Base-by-base conservation (phyloP, 371 early-diverging fungal genomes). In the Apophysomyces trapeziformis region DNA sequence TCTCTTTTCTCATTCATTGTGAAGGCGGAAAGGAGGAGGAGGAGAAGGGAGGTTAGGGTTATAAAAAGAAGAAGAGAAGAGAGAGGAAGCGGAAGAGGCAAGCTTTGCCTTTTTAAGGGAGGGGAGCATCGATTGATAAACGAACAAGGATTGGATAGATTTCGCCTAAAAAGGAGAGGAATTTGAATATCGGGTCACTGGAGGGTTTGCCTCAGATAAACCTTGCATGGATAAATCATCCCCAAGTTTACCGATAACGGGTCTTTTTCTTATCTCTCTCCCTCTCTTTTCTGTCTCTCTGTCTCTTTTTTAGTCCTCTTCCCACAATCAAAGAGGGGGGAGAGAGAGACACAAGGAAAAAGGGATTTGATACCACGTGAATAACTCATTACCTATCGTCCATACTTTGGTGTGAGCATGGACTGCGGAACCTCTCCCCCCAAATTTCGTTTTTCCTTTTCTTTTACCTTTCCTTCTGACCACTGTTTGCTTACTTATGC, bases 51-150 rank as follows among this genome's bases (percentile, higher is more conserved):
- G 32, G 32, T 26, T 26, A 26, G 32, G 32, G 32, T 26, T 26
- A 26, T 26, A 45, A 13, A 45, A 45, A 45, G 46, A 45, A 45
- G 46, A 45, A 45, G 13, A 13, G 16, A 18, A 45, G 43, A 43
- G 4, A 43, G 12, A 14, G 4, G 32, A 26, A 26, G 32, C 32
- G 32, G 43, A 43, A 43, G 16, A 45, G 46, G 16, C 16, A 2
- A 45, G 46, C 13, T 13, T 45, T 45, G 46, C 46, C 46, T 45
- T 45, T 45, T 45, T 45, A 45, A 45, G 46, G 46, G 46, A 18
- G 14, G 5, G 9, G 43, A 12, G 43, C 14, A 43, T 43, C 43
- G 46, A 45, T 45, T 45, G 46, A n/a, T 12, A 45, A 18, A 45
- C 13, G n/a, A 45, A 45, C 13, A 45, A 45, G 16, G 46, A 45